Percentiles rank a stretch among this genome's conserved stretches.
Evolutionary conservation across 176 grass and related monocot species (phyloP).

Genomic region (Otatea glauca): DNA sequence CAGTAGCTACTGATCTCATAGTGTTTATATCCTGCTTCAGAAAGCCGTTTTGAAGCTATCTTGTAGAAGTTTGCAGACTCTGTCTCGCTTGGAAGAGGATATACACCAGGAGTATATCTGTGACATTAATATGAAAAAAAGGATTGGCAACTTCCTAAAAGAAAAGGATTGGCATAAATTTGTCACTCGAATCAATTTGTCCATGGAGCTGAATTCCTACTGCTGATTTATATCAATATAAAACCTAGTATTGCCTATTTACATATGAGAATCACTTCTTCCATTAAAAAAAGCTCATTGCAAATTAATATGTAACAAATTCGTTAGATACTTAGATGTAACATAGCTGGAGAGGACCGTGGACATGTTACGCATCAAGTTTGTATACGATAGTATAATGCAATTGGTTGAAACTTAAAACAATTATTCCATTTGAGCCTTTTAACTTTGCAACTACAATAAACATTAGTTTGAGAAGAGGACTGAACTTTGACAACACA

Average conservation of each 20-base stretch:
- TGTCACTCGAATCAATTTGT: not conserved
- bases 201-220: not conserved
- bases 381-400: not conserved
- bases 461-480: too few species aligned
- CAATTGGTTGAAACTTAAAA: not conserved
- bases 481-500: too few species aligned
- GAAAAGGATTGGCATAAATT: not conserved
- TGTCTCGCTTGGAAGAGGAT: constrained; percentile 74
- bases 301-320: not conserved
- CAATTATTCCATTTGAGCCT: too few species aligned
- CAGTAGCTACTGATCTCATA: constrained; percentile 96
- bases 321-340: not conserved
- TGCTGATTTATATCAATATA: not conserved
- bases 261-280: not conserved
- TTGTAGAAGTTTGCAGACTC: constrained; percentile 83
- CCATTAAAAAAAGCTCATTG: not conserved
- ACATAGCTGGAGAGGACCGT: not conserved
- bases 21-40: constrained; percentile 72
- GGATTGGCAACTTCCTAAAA: too few species aligned
- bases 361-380: not conserved
- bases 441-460: too few species aligned
- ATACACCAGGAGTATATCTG: constrained; percentile 79
- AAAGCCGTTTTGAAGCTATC: constrained; percentile 75
- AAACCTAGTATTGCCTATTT: not conserved
- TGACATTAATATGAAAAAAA: constrained; percentile 10